phyloP scores from a whole-genome alignment of 192 early-diverging fungal species.

The Entrophospora sp. region DNA sequence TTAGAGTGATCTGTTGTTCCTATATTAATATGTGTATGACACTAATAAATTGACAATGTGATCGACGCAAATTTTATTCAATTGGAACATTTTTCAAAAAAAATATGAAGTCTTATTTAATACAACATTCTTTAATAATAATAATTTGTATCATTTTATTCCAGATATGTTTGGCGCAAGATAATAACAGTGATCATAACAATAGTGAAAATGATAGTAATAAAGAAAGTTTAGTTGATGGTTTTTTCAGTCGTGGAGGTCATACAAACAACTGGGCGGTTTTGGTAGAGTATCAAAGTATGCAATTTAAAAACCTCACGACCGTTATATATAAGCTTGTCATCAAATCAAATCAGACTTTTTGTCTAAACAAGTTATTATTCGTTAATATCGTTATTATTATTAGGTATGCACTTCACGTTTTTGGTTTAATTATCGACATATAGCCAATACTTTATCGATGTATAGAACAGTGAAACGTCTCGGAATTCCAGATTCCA shows the following conservation, averaged over 20 bases:
- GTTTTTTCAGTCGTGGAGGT: conserved; percentile 53
- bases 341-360: background rate
- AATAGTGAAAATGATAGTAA: too few relatives aligned
- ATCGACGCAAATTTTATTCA: too few relatives aligned
- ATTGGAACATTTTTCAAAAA: too few relatives aligned
- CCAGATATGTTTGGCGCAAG: too few relatives aligned
- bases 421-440: conserved; percentile 99
- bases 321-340: too few relatives aligned
- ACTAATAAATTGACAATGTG: too few relatives aligned
- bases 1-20: too few relatives aligned
- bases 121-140: too few relatives aligned
- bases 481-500: conserved; percentile 95
- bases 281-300: conserved; percentile 46
- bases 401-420: conserved; percentile 86
- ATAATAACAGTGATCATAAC: too few relatives aligned
- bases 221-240: conserved; percentile 27
- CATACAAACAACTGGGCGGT: conserved; percentile 99
- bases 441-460: conserved; percentile 96
- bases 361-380: background rate
- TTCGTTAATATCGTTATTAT: background rate
- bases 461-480: conserved; percentile 98
- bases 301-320: background rate
- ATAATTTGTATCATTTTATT: too few relatives aligned
- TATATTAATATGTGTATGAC: too few relatives aligned
- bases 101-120: too few relatives aligned